Percentiles rank a stretch among this genome's conserved stretches.
Evolutionary conservation across 139 green algal species (phyloP).

Genomic region (Chlorella vulgaris): DNA sequence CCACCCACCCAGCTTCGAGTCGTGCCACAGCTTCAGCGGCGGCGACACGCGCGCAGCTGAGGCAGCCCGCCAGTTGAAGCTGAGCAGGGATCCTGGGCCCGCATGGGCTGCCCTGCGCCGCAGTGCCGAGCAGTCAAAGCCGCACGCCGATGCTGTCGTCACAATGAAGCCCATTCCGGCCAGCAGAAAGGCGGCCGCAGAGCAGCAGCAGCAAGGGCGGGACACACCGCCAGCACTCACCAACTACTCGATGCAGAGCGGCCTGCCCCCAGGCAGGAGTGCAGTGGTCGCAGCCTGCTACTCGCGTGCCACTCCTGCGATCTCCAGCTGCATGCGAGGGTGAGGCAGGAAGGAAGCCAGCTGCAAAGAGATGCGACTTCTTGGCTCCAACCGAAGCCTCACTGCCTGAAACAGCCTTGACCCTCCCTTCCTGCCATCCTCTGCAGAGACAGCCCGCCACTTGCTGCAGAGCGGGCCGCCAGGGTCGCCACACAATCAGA

Average conservation of each 20-base stretch:
- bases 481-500: background rate
- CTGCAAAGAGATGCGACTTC: no score
- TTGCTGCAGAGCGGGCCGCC: constrained; percentile 5
- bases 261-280: background rate
- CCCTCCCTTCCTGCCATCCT: background rate
- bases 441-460: constrained; percentile 16
- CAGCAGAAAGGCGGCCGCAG: no score
- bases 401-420: background rate
- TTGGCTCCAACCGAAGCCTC: no score
- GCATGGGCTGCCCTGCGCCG: background rate
- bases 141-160: no score
- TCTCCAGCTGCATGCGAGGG: background rate
- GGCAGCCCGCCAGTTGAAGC: background rate
- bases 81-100: background rate
- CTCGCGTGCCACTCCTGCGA: background rate
- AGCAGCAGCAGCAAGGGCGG: background rate
- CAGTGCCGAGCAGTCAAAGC: no score
- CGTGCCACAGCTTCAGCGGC: background rate
- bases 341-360: no score
- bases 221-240: background rate
- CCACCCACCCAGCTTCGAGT: background rate
- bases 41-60: background rate
- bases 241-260: no score
- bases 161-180: no score
- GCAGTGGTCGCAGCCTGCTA: background rate